Base-by-base conservation (phyloP, 176 grass and related monocot genomes). In the Tillandsia leiboldiana region DNA sequence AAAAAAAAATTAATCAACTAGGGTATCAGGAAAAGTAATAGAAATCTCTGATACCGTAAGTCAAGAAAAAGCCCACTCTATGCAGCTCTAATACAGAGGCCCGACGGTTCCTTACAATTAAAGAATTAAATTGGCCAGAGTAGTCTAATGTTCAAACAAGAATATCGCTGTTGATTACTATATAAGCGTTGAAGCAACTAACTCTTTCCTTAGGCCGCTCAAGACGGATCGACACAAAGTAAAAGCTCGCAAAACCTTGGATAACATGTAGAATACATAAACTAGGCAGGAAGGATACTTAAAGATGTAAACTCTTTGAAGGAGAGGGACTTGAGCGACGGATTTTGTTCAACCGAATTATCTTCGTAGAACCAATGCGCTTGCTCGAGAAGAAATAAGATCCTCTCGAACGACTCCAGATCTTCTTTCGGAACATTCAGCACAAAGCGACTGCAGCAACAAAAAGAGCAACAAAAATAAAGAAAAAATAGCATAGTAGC, bases 291-390 rank as follows among this genome's bases (percentile, higher is more conserved):
- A 20, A n/a, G 20, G 63, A 73, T 83, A 97, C 89, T 97, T 64
- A 97, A 83, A 59, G 82, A 73, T 23, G 89, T 92, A 84, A 97
- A 97, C 65, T 97, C 94, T 68, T 80, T 97, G 82, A 93, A 97
- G 68, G 94, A 93, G 72, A 97, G 86, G 72, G 94, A 93, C 78
- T 91, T 97, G 73, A 97, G 82, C 67, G 78, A 81, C 28, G 89
- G 86, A 74, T 93, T 90, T 77, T 93, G 82, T 76, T 99, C 89
- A 10, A 90, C 94, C 1, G 94, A 90, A 74, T 99, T 99, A 70
- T 99, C 94, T 76, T 93, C 89, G 51, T 99, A 99, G 76, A 99
- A 99, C 94, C 94, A 97, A 81, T 99, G 94, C 12, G 89, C 89
- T 79, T 90, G 84, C 83, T 97, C 94, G 69, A 97, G 81, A 59